These are phyloP conservation scores for Thielaviopsis musarum DNA, from an alignment of 2,329 filamentous ascomycete species.

Conservation along the genomic window DNA sequence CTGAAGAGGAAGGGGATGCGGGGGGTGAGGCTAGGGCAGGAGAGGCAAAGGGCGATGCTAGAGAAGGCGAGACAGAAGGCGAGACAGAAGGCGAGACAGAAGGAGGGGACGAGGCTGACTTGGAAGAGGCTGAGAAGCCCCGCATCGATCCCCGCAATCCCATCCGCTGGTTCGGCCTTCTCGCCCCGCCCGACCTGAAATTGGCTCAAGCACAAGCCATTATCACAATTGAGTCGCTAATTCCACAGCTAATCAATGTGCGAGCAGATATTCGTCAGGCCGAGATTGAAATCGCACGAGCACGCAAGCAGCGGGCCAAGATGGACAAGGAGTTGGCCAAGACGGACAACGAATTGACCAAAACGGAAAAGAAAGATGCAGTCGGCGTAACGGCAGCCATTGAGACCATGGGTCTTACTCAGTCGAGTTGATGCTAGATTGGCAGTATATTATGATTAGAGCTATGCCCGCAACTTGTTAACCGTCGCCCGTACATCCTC, in stretches of 20 bases:
- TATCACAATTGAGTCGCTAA: conserved; percentile 35
- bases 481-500: conserved; percentile 27
- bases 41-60: conserved; percentile 2
- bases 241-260: conserved; percentile 41
- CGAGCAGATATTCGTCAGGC: conserved; percentile 43
- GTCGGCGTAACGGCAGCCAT: background rate
- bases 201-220: conserved; percentile 43
- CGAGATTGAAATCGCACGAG: conserved; percentile 52
- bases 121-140: background rate
- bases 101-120: background rate
- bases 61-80: conserved; percentile 6
- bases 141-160: conserved; percentile 29
- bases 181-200: conserved; percentile 34
- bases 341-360: too few relatives aligned
- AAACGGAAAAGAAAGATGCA: background rate
- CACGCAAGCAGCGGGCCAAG: conserved; percentile 37
- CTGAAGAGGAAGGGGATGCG: conserved; percentile 8
- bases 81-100: background rate
- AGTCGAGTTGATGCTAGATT: background rate
- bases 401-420: background rate
- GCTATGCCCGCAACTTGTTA: conserved; percentile 12
- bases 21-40: conserved; percentile 7
- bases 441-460: background rate
- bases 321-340: conserved; percentile 15
- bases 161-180: conserved; percentile 38